Evolutionary conservation across 805 yeast species (phyloP), one percentile per base, ranked within the genome.

Genomic region (Nakazawaea laoshanensis): DNA sequence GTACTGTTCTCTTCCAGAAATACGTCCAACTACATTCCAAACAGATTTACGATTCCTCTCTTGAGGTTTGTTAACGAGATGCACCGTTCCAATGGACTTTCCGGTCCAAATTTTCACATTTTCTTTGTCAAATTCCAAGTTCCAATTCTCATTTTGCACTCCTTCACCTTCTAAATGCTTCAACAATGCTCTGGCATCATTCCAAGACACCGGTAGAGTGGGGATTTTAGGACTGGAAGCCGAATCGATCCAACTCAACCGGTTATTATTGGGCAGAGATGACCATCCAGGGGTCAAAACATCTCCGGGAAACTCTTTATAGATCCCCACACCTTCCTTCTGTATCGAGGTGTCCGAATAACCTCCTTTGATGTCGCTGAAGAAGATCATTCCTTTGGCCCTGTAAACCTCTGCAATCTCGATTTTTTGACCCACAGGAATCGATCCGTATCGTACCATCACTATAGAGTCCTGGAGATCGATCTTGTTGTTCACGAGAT

Each of bases 261-360:
- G 60, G 11, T 60, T 60, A 28, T 55, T 55, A 35, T 53, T 52
- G 15, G 58, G 60, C 24, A 57, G 57, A 15, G 70, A 58, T 0
- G 78, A 63, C 77, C 80, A 75, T 2, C 94, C 95, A 0, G 95
- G 94, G 3, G 82, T 67, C 22, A 83, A 50, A 3, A 86, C 70
- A 51, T 87, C 92, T 7, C 96, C 96, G 1, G 89, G 71, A 37
- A 73, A 69, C 33, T 55, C 77, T 73, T 1, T 78, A 65, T 22
- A 45, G 42, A 72, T 53, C 0, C 76, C 81, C 4, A 77, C 81
- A 27, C 79, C 64, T 27, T 61, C 65, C 30, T 70, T 63, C 45
- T 70, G 71, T 19, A 80, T 69, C 2, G 70, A 58, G 21, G 61
- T 65, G 37, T 61, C 61, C 3, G 56, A 46, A 34, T 58, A 61